phyloP scores from a whole-genome alignment of 2,329 filamentous ascomycete species.

The Pyrenophora seminiperda region DNA sequence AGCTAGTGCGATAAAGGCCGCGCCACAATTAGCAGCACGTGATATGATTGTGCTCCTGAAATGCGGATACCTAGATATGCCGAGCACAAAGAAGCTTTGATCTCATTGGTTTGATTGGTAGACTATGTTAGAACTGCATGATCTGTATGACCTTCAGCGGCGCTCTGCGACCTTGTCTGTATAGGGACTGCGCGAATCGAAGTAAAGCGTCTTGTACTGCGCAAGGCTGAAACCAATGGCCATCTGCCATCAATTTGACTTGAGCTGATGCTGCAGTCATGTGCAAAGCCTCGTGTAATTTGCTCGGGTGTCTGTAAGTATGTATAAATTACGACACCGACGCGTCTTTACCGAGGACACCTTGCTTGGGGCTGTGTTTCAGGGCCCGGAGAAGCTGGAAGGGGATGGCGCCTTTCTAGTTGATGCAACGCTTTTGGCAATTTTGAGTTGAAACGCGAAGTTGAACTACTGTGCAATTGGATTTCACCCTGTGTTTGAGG shows the following conservation, averaged over 20 bases:
- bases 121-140: slow-evolving; percentile 7
- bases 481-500: slow-evolving; percentile 26
- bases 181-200: slow-evolving; percentile 29
- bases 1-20: slow-evolving; percentile 2
- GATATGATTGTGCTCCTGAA: neutral
- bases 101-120: slow-evolving; percentile 2
- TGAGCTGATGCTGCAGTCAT: slow-evolving; percentile 6
- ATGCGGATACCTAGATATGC: slow-evolving; percentile 7
- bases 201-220: slow-evolving; percentile 23
- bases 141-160: slow-evolving; percentile 20
- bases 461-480: slow-evolving; percentile 11
- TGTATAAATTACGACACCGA: slow-evolving; percentile 6
- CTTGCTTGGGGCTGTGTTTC: slow-evolving; percentile 18
- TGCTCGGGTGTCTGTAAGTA: slow-evolving; percentile 9
- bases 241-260: slow-evolving; percentile 2
- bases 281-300: slow-evolving; percentile 12
- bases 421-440: slow-evolving; percentile 12
- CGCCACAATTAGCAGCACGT: slow-evolving; percentile 3
- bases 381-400: slow-evolving; percentile 16
- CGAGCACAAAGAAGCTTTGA: slow-evolving; percentile 4
- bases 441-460: slow-evolving; percentile 21
- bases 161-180: slow-evolving; percentile 37
- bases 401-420: slow-evolving; percentile 19
- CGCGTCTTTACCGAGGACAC: slow-evolving; percentile 3
- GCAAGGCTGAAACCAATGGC: slow-evolving; percentile 35